Evolutionary conservation across 208 protist species (phyloP).

Genomic region (Wallacemonas collosoma): DNA sequence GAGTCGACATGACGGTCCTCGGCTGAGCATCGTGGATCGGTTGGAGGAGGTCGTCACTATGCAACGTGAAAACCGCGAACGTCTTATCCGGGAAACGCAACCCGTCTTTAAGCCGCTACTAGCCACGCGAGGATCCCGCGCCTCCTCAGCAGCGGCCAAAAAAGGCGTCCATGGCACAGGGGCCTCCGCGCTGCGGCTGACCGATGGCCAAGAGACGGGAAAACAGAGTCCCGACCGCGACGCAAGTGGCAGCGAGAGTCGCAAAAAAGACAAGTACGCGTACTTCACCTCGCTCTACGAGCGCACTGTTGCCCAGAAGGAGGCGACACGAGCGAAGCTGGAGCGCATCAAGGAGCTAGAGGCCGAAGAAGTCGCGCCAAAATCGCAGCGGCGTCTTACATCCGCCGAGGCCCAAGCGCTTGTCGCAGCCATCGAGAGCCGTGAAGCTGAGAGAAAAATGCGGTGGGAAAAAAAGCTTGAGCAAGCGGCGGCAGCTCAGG

Average conservation of each 20-base stretch:
- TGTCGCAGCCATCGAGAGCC: constrained; percentile 24
- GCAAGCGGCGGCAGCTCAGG: constrained; percentile 16
- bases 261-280: constrained; percentile 15
- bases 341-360: constrained; percentile 15
- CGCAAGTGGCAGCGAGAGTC: neutral
- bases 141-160: neutral
- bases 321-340: constrained; percentile 6
- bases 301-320: constrained; percentile 19
- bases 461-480: constrained; percentile 23
- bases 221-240: neutral
- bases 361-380: constrained; percentile 5
- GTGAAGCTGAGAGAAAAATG: constrained; percentile 27
- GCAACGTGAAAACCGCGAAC: constrained; percentile 16
- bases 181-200: neutral
- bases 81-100: constrained; percentile 3
- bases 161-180: too few relatives aligned
- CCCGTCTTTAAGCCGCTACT: constrained; percentile 29
- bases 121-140: neutral
- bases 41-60: constrained; percentile 14
- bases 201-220: neutral
- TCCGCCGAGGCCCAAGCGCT: constrained; percentile 27
- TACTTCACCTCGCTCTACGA: constrained; percentile 16
- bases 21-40: constrained; percentile 12
- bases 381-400: constrained; percentile 11
- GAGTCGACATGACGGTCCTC: neutral